These are phyloP conservation scores for Candolleomyces eurysporus DNA, from an alignment of 768 basidiomycete genomes.

Conservation along the genomic window DNA sequence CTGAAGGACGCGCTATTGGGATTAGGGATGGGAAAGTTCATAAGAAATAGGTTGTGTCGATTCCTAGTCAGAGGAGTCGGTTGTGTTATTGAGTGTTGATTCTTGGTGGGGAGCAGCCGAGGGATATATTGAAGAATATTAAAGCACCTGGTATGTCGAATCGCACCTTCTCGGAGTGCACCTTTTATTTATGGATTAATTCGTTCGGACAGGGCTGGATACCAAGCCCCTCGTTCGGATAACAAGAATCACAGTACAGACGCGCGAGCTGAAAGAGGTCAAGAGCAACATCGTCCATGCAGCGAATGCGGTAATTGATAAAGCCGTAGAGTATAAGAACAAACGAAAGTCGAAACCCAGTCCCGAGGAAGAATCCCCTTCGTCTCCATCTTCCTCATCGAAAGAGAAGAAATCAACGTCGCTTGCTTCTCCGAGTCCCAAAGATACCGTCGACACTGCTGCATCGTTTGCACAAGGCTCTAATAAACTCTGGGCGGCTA, in stretches of 20 bases:
- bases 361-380: neutral
- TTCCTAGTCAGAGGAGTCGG: conserved; percentile 82
- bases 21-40: conserved; percentile 19
- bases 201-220: conserved; percentile 3
- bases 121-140: conserved; percentile 31
- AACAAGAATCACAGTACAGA: conserved; percentile 55
- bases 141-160: neutral
- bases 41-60: conserved; percentile 64
- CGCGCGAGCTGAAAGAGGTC: conserved; percentile 53
- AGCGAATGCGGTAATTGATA: conserved; percentile 52
- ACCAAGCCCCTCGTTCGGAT: conserved; percentile 50
- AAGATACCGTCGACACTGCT: neutral
- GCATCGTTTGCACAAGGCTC: conserved; percentile 25
- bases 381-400: neutral
- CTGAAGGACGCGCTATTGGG: neutral
- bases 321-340: conserved; percentile 26
- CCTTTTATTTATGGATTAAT: neutral
- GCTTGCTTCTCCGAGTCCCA: neutral
- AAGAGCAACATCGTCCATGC: conserved; percentile 54
- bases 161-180: neutral
- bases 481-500: conserved; percentile 61
- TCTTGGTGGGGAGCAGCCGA: conserved; percentile 54
- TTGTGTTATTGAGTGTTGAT: conserved; percentile 74
- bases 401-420: neutral
- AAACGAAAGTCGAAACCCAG: conserved; percentile 6